A percentile compares a stretch with the other conserved stretches of the same genome.
Conservation (phyloP, 164 flowering plant species). For the Annona cherimola region DNA sequence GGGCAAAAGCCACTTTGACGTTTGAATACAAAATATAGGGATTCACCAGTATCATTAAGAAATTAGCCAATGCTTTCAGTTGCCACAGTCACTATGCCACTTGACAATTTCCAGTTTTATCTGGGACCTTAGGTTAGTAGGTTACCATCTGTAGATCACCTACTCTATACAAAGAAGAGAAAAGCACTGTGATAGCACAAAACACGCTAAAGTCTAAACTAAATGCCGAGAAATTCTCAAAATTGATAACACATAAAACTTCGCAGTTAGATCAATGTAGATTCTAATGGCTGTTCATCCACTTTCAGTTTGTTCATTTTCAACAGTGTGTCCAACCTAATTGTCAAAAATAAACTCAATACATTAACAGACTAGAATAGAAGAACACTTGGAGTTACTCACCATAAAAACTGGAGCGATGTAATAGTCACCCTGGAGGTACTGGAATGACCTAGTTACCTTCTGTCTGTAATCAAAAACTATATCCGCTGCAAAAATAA, state of each 20-base stretch:
- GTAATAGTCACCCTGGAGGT: constrained; percentile 91
- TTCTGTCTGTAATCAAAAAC: constrained; percentile 95
- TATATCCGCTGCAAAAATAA: constrained; percentile 65
- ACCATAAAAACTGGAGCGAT: constrained; percentile 90
- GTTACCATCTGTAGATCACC: background rate
- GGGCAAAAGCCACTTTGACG: background rate
- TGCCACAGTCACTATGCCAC: background rate
- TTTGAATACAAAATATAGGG: background rate
- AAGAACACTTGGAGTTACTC: constrained; percentile 3
- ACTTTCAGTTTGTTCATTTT: background rate
- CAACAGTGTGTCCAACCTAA: background rate
- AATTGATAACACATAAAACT: too few relatives aligned
- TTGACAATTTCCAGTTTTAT: background rate
- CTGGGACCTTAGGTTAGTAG: background rate
- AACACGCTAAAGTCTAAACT: background rate
- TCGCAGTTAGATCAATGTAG: background rate
- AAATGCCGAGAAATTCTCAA: background rate
- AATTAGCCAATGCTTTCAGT: too few relatives aligned
- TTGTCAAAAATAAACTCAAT: background rate
- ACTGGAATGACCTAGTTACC: constrained; percentile 80
- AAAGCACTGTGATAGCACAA: background rate
- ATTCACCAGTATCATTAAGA: background rate
- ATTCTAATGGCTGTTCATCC: background rate
- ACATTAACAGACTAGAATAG: background rate
- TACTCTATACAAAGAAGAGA: background rate